Evolutionary conservation across 441 rosid species (phyloP), one percentile per base, ranked within the genome.

Genomic region (Euphorbia celastroides): DNA sequence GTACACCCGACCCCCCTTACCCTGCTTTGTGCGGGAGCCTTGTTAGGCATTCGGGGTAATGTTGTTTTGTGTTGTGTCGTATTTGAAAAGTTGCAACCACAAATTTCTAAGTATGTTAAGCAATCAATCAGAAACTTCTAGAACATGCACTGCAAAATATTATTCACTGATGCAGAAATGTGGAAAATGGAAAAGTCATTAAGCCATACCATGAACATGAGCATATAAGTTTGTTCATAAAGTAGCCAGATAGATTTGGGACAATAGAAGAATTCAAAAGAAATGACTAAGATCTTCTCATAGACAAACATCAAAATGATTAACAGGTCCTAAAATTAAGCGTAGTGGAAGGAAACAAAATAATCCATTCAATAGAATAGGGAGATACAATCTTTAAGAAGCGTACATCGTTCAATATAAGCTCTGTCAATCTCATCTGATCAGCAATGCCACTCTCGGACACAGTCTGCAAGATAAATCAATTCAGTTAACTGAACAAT

Each of bases 371-470:
- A 54, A 66, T 28, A 54, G 41, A 68, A 48, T 9, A 46, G 27
- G 26, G 7, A 23, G 44, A 25, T 5, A 22, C 3, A 67, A 57
- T 62, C 27, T 25, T 46, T 11, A 64, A 57, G 60, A 72, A 78
- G 72, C 93, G 74, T 85, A 95, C 99, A 83, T 90, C 95, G 70
- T 83, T 89, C 77, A 90, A 75, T 74, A 95, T 78, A 70, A 95
- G 93, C 72, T 90, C 98, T 22, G 82, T 78, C 80, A 92, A 75
- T 68, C 87, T 88, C 79, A 84, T 90, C 76, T 92, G 98, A 83
- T 92, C 97, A 23, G 89, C 86, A 77, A 95, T 79, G 75, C 96
- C 89, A 79, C 93, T 85, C 76, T 92, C 98, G 54, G 88, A 82
- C 76, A 92, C 83, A 74, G 90, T 92, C 99, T 92, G 88, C 83